Evolutionary conservation across 176 grass and related monocot species (phyloP).

Genomic region (Dendrocalamus sinicus): DNA sequence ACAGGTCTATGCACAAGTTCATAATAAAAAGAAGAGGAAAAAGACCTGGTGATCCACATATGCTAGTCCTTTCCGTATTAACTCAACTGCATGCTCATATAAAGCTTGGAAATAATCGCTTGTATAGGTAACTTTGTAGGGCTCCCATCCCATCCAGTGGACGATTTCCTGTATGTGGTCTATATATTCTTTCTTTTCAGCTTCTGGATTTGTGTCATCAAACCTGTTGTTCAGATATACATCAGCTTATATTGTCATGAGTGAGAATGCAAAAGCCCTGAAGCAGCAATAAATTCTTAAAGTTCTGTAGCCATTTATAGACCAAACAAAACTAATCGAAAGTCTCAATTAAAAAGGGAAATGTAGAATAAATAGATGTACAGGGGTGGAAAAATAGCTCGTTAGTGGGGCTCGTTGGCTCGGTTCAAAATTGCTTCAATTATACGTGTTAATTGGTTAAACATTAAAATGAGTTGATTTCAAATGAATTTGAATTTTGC

Average conservation of each 20-base stretch:
- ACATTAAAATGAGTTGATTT: no score
- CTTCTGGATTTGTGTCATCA: conserved; percentile 99
- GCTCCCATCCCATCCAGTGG: conserved; percentile 92
- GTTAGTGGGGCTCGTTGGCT: no score
- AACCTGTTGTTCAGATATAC: conserved; percentile 72
- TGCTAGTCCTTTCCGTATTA: conserved; percentile 83
- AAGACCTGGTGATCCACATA: conserved; percentile 98
- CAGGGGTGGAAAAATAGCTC: no score
- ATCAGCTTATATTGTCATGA: conserved; percentile 3
- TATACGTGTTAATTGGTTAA: no score
- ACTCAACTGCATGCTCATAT: conserved; percentile 85
- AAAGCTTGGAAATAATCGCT: conserved; percentile 98
- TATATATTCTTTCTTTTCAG: conserved; percentile 97
- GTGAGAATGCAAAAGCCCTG: conserved; percentile 19
- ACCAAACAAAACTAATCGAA: conserved; percentile 11
- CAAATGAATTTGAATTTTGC: no score
- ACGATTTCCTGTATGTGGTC: conserved; percentile 96
- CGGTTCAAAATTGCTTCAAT: no score
- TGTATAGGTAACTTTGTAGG: conserved; percentile 95
- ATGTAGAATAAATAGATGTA: not conserved
- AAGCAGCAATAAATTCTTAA: not conserved
- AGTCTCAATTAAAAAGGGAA: not conserved
- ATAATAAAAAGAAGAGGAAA: not conserved
- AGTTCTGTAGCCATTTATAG: not conserved
- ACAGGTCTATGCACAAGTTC: conserved; percentile 17